Conservation (phyloP, 1,284 basidiomycete genomes). For the Vanrija sp. region DNA sequence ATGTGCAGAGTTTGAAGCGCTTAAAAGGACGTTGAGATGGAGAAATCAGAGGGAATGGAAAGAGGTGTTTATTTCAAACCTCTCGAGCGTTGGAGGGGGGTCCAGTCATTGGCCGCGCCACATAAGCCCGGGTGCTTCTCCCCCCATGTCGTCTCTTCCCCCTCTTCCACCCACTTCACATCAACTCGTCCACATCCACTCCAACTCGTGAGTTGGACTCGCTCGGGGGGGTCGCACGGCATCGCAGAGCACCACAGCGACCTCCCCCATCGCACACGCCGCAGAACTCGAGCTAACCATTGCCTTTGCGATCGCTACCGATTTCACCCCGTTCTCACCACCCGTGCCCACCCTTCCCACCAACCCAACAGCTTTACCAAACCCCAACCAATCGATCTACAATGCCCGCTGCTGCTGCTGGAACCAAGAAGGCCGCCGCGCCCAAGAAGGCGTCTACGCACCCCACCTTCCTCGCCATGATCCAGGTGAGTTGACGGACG, state of each 20-base stretch:
- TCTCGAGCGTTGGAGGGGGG: not conserved
- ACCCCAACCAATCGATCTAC: slow-evolving; percentile 11
- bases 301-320: not conserved
- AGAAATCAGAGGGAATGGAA: not conserved
- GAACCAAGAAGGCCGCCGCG: slow-evolving; percentile 39
- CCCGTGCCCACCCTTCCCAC: not conserved
- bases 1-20: not conserved
- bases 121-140: not conserved
- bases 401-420: slow-evolving; percentile 37
- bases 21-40: not conserved
- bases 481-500: slow-evolving; percentile 43
- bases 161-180: slow-evolving; percentile 1
- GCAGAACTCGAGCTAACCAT: not conserved
- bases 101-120: not conserved
- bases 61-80: not conserved
- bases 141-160: slow-evolving; percentile 6
- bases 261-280: not conserved
- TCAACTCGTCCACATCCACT: not conserved
- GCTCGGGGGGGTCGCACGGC: not conserved
- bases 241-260: not conserved
- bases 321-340: not conserved
- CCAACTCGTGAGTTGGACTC: not conserved
- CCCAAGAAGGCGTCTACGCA: slow-evolving; percentile 40
- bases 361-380: not conserved
- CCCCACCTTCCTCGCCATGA: slow-evolving; percentile 50